phyloP scores from a whole-genome alignment of 192 early-diverging fungal genomes.

The Martensiomyces pterosporus region DNA sequence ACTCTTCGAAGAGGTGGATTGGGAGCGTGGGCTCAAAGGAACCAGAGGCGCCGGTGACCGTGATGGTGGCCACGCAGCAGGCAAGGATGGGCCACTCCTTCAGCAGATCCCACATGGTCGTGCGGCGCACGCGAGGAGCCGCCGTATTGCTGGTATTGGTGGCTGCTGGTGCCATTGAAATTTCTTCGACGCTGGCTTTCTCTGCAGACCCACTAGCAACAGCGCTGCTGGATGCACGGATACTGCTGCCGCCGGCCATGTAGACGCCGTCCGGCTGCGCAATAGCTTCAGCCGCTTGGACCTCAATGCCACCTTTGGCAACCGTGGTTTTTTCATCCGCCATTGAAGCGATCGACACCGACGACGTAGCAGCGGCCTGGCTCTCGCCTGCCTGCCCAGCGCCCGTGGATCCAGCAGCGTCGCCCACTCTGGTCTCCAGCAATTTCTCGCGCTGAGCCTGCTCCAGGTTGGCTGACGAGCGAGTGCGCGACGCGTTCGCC shows the following conservation, averaged over 20 bases:
- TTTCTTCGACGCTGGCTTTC: neutral
- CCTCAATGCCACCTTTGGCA: no score
- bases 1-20: constrained; percentile 30
- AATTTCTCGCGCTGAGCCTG: constrained; percentile 10
- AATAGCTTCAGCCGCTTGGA: no score
- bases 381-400: neutral
- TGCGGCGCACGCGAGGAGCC: constrained; percentile 10
- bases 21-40: constrained; percentile 48
- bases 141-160: neutral
- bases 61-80: constrained; percentile 41
- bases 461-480: constrained; percentile 3
- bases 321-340: no score
- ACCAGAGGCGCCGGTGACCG: constrained; percentile 28
- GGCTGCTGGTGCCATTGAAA: no score
- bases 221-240: no score
- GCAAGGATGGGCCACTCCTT: constrained; percentile 45
- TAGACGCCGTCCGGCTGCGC: no score
- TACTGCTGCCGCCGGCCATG: no score
- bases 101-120: constrained; percentile 46
- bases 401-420: no score
- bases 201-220: no score
- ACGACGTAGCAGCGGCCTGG: neutral
- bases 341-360: neutral
- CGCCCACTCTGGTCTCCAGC: constrained; percentile 6
- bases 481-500: constrained; percentile 4